Conservation (phyloP, 345 rosid species). For the Lepidium africanum region DNA sequence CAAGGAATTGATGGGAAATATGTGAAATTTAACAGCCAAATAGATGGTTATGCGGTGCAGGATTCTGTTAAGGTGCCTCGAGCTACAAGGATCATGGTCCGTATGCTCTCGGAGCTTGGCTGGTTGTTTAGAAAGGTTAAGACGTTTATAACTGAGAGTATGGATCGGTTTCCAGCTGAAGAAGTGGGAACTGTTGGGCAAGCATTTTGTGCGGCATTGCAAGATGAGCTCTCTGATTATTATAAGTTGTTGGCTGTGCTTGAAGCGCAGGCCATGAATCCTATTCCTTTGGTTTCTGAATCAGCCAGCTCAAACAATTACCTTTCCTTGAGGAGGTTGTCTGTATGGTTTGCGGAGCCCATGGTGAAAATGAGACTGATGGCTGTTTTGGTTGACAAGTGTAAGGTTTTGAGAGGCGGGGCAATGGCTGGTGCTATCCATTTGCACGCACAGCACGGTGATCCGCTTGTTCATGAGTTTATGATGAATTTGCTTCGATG, state of each 20-base stretch:
- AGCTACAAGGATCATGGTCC: conserved; percentile 58
- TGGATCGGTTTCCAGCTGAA: conserved; percentile 75
- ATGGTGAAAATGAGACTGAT: conserved; percentile 94
- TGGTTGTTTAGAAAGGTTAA: conserved; percentile 93
- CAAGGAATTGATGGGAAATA: conserved; percentile 94
- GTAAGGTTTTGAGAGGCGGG: conserved; percentile 86
- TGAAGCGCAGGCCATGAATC: conserved; percentile 86
- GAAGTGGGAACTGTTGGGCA: conserved; percentile 91
- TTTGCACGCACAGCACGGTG: conserved; percentile 94
- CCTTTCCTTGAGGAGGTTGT: conserved; percentile 78
- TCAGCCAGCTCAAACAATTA: conserved; percentile 56
- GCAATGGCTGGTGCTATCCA: conserved; percentile 98
- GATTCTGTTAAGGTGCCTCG: conserved; percentile 62
- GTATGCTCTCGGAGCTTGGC: conserved; percentile 89
- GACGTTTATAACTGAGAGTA: conserved; percentile 61
- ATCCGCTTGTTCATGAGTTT: conserved; percentile 80
- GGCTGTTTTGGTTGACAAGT: conserved; percentile 95
- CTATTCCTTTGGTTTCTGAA: conserved; percentile 82
- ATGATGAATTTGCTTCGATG: conserved; percentile 75
- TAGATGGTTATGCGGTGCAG: conserved; percentile 63
- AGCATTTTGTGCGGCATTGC: conserved; percentile 94
- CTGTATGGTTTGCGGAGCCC: conserved; percentile 91
- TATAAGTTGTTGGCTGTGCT: conserved; percentile 89
- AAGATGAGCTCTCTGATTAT: conserved; percentile 77
- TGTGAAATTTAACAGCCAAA: conserved; percentile 51